These are phyloP conservation scores for Volvox africanus DNA, from an alignment of 139 green algal genomes.

Conservation along the genomic window DNA sequence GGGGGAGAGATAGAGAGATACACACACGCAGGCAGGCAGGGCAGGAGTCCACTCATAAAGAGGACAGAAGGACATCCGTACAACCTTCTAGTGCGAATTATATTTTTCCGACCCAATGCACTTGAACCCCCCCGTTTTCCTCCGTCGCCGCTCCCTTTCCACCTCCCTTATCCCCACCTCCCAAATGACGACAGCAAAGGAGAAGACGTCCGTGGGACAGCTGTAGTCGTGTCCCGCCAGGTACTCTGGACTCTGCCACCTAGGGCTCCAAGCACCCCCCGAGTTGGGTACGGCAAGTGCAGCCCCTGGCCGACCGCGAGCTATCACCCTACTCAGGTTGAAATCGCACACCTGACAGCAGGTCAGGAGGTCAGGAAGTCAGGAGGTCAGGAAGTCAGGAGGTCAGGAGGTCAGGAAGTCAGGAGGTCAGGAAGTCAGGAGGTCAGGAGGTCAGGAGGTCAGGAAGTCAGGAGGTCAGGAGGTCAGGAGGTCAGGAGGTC, in stretches of 20 bases:
- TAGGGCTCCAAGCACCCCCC: conserved; percentile 26
- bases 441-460: no score
- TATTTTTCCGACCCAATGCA: no score
- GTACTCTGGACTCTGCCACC: conserved; percentile 69
- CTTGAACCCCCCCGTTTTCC: neutral
- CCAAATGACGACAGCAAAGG: conserved; percentile 31
- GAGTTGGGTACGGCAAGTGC: conserved; percentile 33
- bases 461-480: no score
- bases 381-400: no score
- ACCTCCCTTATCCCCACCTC: conserved; percentile 19
- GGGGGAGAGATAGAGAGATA: no score
- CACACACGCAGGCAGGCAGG: no score
- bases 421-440: no score
- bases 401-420: no score
- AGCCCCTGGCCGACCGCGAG: neutral
- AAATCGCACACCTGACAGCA: conserved; percentile 70
- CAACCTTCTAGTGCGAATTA: no score
- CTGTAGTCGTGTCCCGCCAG: conserved; percentile 42
- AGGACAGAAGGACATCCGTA: no score
- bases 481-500: no score
- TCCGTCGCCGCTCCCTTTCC: neutral
- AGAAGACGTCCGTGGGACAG: conserved; percentile 26
- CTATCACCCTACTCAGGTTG: conserved; percentile 55
- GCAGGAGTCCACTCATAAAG: no score
- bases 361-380: neutral